Base-by-base conservation (phyloP, 495 filamentous ascomycete species). In the Daldinia caldariorum region DNA sequence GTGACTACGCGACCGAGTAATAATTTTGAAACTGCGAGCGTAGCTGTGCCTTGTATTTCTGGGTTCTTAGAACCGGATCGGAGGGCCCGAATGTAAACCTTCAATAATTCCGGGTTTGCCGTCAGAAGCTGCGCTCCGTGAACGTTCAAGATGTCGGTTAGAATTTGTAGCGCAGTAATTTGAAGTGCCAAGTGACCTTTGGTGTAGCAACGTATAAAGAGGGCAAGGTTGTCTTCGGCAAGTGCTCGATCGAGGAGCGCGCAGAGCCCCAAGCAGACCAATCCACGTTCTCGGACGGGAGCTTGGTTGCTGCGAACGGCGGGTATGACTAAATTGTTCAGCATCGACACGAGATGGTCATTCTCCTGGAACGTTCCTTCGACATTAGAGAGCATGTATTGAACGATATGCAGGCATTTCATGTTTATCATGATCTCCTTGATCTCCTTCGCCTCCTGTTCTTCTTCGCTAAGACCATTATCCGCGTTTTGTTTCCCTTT, bases 321-420 rank as follows among this genome's bases (percentile, higher is more conserved):
- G 5, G 96, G 96, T 1, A 98, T 92, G 41, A 99, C 91, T 3
- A 98, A 86, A 74, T 96, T 97, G 78, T 99, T 97, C 45, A 98
- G 84, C 92, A 97, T 97, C 32, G 92, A 91, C 2, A 97, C 92
- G 13, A 99, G 81, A 73, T 96, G 88, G 64, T 89, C 88, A 77
- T 97, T 97, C 50, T 91, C 83, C 77, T 97, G 94, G 32, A 98
- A 83, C 61, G 90, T 88, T 20, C 93, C 91, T 58, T 91, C 82
- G 1, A 97, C 91, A 72, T 97, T 95, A 76, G 96, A 88, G 45
- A 99, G 85, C 94, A 97, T 97, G 83, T 93, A 98, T 73, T 96
- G 93, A 22, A 96, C 94, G 71, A 99, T 97, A 74, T 97, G 92
- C 38, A 99, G 85, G 80, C 95, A 97, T 78, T 98, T 97, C 88